These are phyloP conservation scores for Kingdonia uniflora DNA, from an alignment of 164 flowering plant species.

Conservation along the genomic window DNA sequence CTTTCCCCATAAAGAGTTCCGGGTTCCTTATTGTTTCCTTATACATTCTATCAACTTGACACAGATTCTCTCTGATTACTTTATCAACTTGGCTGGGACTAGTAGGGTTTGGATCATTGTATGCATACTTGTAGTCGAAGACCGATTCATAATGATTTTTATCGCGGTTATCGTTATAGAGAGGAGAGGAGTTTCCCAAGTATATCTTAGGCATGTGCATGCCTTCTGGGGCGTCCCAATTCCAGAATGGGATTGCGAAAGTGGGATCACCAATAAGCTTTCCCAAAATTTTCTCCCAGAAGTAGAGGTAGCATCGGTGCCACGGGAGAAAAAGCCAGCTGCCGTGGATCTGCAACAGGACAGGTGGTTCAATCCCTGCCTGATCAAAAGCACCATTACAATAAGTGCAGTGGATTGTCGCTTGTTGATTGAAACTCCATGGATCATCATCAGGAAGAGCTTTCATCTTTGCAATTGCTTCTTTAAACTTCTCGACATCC, in stretches of 20 bases:
- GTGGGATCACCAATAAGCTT: slow-evolving; percentile 17
- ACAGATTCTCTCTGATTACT: not conserved
- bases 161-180: slow-evolving; percentile 15
- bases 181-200: slow-evolving; percentile 11
- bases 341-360: slow-evolving; percentile 9
- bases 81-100: not conserved
- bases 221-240: slow-evolving; percentile 31
- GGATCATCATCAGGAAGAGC: slow-evolving; percentile 6
- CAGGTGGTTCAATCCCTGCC: not conserved
- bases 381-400: slow-evolving; percentile 16
- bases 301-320: slow-evolving; percentile 11
- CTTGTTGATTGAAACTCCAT: slow-evolving; percentile 15
- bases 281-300: slow-evolving; percentile 8
- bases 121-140: slow-evolving; percentile 17
- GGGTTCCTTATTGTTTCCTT: slow-evolving; percentile 1
- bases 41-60: slow-evolving; percentile 3
- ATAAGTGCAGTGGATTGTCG: slow-evolving; percentile 10
- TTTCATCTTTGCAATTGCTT: slow-evolving; percentile 7
- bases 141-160: slow-evolving; percentile 20
- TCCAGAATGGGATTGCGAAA: slow-evolving; percentile 37
- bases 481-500: slow-evolving; percentile 6
- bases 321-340: slow-evolving; percentile 16
- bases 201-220: slow-evolving; percentile 28
- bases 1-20: slow-evolving; percentile 7
- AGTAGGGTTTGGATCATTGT: not conserved